These are phyloP conservation scores for Paecilomyces sp. DNA, from an alignment of 2,329 filamentous ascomycete genomes.

Conservation along the genomic window DNA sequence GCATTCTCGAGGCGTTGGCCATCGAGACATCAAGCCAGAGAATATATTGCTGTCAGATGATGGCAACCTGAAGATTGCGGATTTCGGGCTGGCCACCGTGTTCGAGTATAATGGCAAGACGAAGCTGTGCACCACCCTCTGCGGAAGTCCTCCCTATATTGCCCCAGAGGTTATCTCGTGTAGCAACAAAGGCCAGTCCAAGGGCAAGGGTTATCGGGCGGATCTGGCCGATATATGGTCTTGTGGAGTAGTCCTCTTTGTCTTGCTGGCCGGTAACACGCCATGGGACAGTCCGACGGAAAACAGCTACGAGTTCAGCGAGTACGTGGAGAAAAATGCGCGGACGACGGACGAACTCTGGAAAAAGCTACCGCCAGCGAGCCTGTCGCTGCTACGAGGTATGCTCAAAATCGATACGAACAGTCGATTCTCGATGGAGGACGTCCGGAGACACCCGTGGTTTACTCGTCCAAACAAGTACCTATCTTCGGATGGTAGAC, in stretches of 20 bases:
- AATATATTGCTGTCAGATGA: conserved; percentile 83
- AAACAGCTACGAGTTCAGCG: conserved; percentile 82
- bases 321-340: conserved; percentile 75
- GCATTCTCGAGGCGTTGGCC: conserved; percentile 90
- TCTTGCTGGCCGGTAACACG: conserved; percentile 89
- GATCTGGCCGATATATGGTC: conserved; percentile 94
- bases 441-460: conserved; percentile 89
- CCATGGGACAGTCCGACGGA: conserved; percentile 92
- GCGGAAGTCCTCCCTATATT: conserved; percentile 94
- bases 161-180: conserved; percentile 76
- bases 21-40: conserved; percentile 88
- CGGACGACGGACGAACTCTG: conserved; percentile 79
- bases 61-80: conserved; percentile 86
- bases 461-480: conserved; percentile 77
- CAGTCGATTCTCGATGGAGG: conserved; percentile 75
- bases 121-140: conserved; percentile 81
- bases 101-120: conserved; percentile 81
- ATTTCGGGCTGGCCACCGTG: conserved; percentile 92
- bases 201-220: conserved; percentile 46
- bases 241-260: conserved; percentile 95
- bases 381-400: conserved; percentile 75
- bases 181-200: conserved; percentile 42
- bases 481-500: conserved; percentile 64
- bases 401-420: conserved; percentile 79
- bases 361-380: conserved; percentile 65